Conservation (phyloP, 805 yeast species). For the Pichia deserticola region DNA sequence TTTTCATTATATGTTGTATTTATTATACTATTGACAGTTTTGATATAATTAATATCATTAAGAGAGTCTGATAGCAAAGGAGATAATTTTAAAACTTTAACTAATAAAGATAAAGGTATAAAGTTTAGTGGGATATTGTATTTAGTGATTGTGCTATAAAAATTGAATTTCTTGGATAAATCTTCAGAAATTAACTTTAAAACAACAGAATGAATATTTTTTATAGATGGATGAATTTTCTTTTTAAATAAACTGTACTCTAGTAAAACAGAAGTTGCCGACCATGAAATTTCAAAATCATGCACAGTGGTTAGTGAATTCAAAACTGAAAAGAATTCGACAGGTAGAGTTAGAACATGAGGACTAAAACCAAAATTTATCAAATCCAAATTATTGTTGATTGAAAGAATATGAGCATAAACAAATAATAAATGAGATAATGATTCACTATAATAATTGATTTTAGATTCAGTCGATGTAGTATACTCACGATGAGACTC, state of each 20-base stretch:
- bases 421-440: constrained; percentile 2
- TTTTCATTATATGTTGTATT: not conserved
- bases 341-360: not conserved
- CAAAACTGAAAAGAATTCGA: not conserved
- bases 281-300: not conserved
- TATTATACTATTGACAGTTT: not conserved
- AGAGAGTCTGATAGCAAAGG: not conserved
- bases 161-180: not conserved
- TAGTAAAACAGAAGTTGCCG: not conserved
- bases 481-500: not conserved
- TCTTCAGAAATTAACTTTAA: not conserved
- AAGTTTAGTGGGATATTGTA: not conserved
- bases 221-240: not conserved
- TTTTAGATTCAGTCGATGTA: not conserved
- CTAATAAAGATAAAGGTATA: constrained; percentile 3
- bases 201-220: not conserved
- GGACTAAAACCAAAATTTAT: no score
- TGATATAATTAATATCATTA: constrained; percentile 1
- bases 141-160: not conserved
- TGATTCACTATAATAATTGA: not conserved
- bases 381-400: not conserved
- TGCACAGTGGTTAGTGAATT: not conserved
- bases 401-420: not conserved
- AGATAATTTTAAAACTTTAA: not conserved
- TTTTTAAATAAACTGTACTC: not conserved